Base-by-base conservation (phyloP, 768 basidiomycete species). In the Boletus subcaerulescens region DNA sequence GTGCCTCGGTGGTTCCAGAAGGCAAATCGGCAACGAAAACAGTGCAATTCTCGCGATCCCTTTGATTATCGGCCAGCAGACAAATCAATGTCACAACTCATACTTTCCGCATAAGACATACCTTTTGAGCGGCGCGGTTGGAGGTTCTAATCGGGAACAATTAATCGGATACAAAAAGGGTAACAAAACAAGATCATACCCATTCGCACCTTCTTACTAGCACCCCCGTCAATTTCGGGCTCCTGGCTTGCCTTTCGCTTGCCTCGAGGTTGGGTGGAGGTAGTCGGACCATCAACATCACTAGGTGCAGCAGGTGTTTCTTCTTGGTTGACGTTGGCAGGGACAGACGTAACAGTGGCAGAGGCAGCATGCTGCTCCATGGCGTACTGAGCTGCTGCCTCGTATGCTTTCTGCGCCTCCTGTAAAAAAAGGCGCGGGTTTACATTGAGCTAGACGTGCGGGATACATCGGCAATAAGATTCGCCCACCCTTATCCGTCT, bases 41-140 rank as follows among this genome's bases (percentile, higher is more conserved):
- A 0, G 93, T 96, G 29, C 86, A 84, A 62, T 98, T 91, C 74
- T 99, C 97, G 44, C 97, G 92, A 73, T 99, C 97, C 60, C 96
- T 95, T 55, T 4, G 17, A 20, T 46, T 9, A 14, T n/a, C 4
- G 48, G 14, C 31, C 17, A 43, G 29, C 10, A 18, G 47, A 55
- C 32, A 45, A 53, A 26, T 52, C n/a, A 38, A 36, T 17, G 40
- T 57, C 18, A 40, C 18, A 7, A 5, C n/a, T 24, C 13, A 12
- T 38, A 29, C 24, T 32, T 7, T 48, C 26, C 12, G 14, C 12
- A 31, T 36, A 12, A 15, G 4, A 53, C 44, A 13, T 52, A 87
- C 89, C 89, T 77, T 71, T 89, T 90, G 29, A 87, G 68, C 9
- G 78, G 73, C 2, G 67, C 69, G 12, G 75, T 67, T 50, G 78